These are phyloP conservation scores for Nyctanthes arbortristis DNA, from an alignment of 257 asterid genomes.

Conservation along the genomic window DNA sequence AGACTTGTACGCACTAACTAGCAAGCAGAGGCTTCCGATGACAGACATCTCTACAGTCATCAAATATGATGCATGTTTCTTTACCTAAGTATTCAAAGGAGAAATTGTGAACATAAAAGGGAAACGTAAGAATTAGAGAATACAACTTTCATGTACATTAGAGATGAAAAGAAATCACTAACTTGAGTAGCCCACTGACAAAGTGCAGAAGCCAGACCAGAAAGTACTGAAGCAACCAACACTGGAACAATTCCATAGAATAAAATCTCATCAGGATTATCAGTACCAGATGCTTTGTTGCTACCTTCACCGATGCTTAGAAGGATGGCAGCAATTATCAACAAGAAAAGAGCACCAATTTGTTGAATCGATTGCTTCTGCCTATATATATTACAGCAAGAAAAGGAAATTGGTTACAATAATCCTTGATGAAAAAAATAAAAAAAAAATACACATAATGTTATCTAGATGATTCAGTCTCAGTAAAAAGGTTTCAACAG, in stretches of 20 bases:
- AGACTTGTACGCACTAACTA: conserved; percentile 80
- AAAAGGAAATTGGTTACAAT: conserved; percentile 5
- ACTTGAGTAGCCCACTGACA: conserved; percentile 99
- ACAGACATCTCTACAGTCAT: conserved; percentile 98
- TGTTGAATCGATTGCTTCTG: conserved; percentile 89
- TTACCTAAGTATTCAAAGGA: conserved; percentile 49
- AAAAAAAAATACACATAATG: neutral
- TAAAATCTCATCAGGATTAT: conserved; percentile 67
- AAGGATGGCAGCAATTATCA: conserved; percentile 88
- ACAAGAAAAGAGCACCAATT: conserved; percentile 91
- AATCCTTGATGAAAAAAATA: conserved; percentile 1
- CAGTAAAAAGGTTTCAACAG: neutral
- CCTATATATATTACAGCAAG: conserved; percentile 38
- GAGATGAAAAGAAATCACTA: conserved; percentile 27
- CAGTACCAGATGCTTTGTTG: conserved; percentile 61
- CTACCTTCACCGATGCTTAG: conserved; percentile 95
- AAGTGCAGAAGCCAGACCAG: conserved; percentile 96
- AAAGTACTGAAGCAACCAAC: conserved; percentile 88
- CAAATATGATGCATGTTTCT: conserved; percentile 84
- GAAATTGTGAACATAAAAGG: conserved; percentile 9
- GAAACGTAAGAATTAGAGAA: conserved; percentile 21
- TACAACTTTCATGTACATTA: conserved; percentile 9
- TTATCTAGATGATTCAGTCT: conserved; percentile 7
- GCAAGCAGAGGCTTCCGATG: conserved; percentile 88
- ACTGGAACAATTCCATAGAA: conserved; percentile 87